Evolutionary conservation across 2,329 filamentous ascomycete species (phyloP).

Genomic region (Sclerotiophoma versabilis): DNA sequence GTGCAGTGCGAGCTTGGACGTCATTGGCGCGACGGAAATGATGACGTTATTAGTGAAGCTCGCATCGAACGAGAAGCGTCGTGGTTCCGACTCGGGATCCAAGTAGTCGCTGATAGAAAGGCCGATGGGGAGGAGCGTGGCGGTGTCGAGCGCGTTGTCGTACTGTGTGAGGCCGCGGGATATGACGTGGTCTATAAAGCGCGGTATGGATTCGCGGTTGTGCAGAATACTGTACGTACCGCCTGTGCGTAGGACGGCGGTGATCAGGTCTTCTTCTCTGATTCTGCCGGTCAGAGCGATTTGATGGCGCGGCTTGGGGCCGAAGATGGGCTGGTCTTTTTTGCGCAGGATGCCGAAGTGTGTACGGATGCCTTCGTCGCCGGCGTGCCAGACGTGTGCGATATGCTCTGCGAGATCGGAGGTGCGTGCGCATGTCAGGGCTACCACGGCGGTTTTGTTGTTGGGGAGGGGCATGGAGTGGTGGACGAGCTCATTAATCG

Average conservation of each 20-base stretch:
- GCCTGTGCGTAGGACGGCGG: conserved; percentile 29
- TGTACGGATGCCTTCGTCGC: conserved; percentile 28
- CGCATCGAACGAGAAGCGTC: conserved; percentile 31
- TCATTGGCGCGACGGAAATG: conserved; percentile 26
- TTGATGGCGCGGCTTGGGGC: background rate
- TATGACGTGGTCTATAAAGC: conserved; percentile 29
- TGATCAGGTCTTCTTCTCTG: conserved; percentile 28
- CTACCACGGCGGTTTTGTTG: conserved; percentile 31
- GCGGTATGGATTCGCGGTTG: conserved; percentile 14
- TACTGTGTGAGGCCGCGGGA: conserved; percentile 30
- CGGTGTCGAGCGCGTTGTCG: conserved; percentile 33
- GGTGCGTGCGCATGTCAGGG: conserved; percentile 23
- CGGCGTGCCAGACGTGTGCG: conserved; percentile 27
- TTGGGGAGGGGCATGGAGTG: conserved; percentile 19
- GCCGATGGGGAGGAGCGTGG: conserved; percentile 26
- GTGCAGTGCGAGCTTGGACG: conserved; percentile 20
- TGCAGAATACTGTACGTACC: conserved; percentile 33
- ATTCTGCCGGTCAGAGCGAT: conserved; percentile 3
- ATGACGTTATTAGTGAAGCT: conserved; percentile 22
- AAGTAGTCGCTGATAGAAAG: conserved; percentile 30
- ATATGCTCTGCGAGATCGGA: conserved; percentile 25
- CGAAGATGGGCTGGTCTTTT: background rate
- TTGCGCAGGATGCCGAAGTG: conserved; percentile 29
- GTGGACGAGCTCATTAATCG: conserved; percentile 19
- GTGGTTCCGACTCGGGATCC: conserved; percentile 23